Evolutionary conservation across 441 rosid species (phyloP).

Genomic region (Jatropha multifida): DNA sequence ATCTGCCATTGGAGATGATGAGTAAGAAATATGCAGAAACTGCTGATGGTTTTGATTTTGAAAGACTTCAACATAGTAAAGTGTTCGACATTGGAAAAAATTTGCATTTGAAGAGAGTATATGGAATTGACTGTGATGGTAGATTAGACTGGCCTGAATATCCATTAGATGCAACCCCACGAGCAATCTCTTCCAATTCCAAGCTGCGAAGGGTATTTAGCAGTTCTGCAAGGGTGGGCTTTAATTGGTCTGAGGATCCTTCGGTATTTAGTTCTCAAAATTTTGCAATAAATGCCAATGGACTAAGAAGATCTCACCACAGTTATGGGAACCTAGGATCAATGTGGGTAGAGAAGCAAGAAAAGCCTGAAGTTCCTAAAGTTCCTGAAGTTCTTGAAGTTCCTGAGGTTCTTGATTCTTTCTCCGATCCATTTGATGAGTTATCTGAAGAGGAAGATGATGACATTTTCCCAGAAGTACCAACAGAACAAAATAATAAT

Average conservation of each 20-base stretch:
- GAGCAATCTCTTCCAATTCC: constrained; percentile 47
- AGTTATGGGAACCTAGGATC: constrained; percentile 64
- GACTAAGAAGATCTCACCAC: constrained; percentile 64
- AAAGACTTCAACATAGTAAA: constrained; percentile 28
- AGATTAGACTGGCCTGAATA: constrained; percentile 86
- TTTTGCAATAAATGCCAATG: constrained; percentile 37
- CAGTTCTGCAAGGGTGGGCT: constrained; percentile 71
- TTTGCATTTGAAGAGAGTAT: constrained; percentile 43
- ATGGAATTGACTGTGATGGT: constrained; percentile 40
- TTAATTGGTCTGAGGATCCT: constrained; percentile 43
- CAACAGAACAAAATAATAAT: constrained; percentile 26
- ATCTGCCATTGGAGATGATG: constrained; percentile 43
- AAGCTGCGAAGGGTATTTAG: constrained; percentile 69
- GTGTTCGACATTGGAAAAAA: constrained; percentile 34
- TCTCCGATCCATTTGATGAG: constrained; percentile 38
- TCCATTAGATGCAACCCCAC: constrained; percentile 71
- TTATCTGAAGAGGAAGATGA: constrained; percentile 53
- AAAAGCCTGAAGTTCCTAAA: constrained; percentile 38
- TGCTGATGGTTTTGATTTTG: constrained; percentile 27
- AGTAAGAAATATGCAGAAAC: constrained; percentile 35
- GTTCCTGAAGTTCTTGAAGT: constrained; percentile 28
- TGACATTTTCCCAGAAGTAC: constrained; percentile 40
- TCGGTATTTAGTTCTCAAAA: constrained; percentile 35
- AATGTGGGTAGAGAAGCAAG: constrained; percentile 42
- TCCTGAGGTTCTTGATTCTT: constrained; percentile 39